Evolutionary conservation across 495 filamentous ascomycete genomes (phyloP).

Genomic region (Peziza echinospora): DNA sequence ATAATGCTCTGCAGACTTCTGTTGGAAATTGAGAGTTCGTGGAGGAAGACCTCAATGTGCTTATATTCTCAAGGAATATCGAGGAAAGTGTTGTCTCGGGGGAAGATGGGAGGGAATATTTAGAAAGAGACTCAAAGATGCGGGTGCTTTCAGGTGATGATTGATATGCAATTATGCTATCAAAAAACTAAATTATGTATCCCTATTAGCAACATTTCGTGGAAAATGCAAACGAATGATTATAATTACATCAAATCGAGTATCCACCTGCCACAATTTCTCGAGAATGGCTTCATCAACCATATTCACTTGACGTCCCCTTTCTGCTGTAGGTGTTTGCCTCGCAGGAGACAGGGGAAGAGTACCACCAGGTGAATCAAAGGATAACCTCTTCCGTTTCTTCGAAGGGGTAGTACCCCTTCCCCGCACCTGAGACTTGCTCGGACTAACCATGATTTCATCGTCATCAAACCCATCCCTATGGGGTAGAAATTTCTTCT

Average conservation of each 20-base stretch:
- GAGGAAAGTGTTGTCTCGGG: slow-evolving; percentile 32
- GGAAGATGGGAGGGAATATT: slow-evolving; percentile 33
- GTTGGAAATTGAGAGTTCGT: slow-evolving; percentile 27
- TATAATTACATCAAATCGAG: slow-evolving; percentile 23
- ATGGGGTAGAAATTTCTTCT: slow-evolving; percentile 30
- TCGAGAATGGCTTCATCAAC: slow-evolving; percentile 19
- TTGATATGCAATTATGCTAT: too few species aligned
- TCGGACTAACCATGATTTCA: slow-evolving; percentile 40
- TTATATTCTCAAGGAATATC: slow-evolving; percentile 33
- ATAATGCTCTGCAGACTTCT: slow-evolving; percentile 31
- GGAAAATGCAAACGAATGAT: too few species aligned
- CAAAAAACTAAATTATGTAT: too few species aligned
- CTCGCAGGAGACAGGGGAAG: slow-evolving; percentile 30
- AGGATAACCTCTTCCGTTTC: slow-evolving; percentile 41
- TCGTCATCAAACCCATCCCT: slow-evolving; percentile 57
- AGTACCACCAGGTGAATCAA: slow-evolving; percentile 32
- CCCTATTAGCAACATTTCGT: too few species aligned
- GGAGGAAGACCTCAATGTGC: slow-evolving; percentile 16
- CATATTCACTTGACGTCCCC: slow-evolving; percentile 3
- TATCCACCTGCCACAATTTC: slow-evolving; percentile 19
- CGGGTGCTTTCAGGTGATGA: slow-evolving; percentile 26
- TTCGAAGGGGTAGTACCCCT: slow-evolving; percentile 29
- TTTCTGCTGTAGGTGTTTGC: slow-evolving; percentile 1
- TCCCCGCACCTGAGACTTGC: slow-evolving; percentile 24
- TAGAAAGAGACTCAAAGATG: slow-evolving; percentile 32